Conservation (phyloP, 2,329 filamentous ascomycete genomes). For the Colletotrichum spinosum region DNA sequence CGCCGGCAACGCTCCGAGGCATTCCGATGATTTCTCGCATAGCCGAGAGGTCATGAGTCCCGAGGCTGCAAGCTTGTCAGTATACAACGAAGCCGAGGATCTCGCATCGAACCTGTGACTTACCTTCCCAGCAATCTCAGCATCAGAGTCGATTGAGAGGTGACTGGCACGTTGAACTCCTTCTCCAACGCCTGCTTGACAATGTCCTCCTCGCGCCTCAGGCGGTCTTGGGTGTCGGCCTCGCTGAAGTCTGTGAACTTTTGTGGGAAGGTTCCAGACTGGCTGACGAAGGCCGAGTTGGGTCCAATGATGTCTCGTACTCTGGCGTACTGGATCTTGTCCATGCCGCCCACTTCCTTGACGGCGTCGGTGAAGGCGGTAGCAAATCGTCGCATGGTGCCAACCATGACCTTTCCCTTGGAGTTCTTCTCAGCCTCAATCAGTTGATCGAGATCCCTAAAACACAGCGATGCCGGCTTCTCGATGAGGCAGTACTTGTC, state of each 20-base stretch:
- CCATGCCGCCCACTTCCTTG: conserved; percentile 63
- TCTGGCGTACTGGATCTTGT: conserved; percentile 66
- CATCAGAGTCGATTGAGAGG: conserved; percentile 42
- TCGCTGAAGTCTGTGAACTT: conserved; percentile 54
- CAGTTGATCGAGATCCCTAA: conserved; percentile 58
- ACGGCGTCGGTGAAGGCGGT: conserved; percentile 64
- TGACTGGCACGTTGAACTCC: conserved; percentile 47
- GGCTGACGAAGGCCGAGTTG: conserved; percentile 59
- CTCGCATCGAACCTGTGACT: conserved; percentile 11
- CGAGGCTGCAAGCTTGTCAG: conserved; percentile 45
- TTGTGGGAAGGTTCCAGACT: conserved; percentile 60
- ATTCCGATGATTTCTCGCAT: conserved; percentile 64
- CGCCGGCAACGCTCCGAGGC: conserved; percentile 48
- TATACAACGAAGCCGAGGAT: too few relatives aligned
- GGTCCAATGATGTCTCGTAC: conserved; percentile 61
- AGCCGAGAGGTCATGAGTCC: conserved; percentile 62
- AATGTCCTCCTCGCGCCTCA: conserved; percentile 41
- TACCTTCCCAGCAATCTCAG: conserved; percentile 41
- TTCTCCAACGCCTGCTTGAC: conserved; percentile 43
- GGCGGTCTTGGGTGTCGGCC: conserved; percentile 41
- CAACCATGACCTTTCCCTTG: conserved; percentile 64
- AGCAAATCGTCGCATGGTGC: conserved; percentile 72
- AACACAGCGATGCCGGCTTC: conserved; percentile 65
- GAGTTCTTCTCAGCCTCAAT: conserved; percentile 59
- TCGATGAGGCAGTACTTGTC: conserved; percentile 70